Conservation (phyloP, 108 stramenopile genomes). For the Aureococcus anophagefferens region DNA sequence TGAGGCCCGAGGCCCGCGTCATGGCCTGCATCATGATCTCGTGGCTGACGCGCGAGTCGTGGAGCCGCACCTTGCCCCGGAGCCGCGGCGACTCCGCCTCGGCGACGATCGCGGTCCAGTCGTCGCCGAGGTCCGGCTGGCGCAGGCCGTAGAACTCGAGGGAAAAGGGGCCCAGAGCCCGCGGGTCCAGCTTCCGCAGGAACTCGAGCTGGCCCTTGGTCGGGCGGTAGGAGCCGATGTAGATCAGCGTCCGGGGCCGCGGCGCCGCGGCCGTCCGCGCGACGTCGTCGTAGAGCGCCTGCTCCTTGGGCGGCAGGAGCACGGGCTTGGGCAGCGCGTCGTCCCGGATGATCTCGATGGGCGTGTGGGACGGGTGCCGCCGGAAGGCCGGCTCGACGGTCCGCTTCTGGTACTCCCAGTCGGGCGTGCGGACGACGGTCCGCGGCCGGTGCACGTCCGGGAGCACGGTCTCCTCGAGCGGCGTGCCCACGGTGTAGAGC, state of each 20-base stretch:
- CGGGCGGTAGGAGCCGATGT: neutral
- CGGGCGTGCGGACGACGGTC: too few species aligned
- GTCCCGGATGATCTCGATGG: neutral
- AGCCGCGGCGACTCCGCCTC: neutral
- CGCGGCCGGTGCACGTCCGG: too few species aligned
- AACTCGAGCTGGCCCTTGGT: neutral
- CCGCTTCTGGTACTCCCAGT: too few species aligned
- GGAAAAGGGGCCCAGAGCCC: neutral
- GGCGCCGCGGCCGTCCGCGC: neutral
- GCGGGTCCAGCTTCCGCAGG: neutral
- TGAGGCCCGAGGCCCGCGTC: neutral
- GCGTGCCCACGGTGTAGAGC: neutral
- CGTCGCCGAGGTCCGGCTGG: neutral
- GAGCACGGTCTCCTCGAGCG: neutral
- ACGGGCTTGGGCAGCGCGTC: neutral
- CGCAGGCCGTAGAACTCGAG: neutral
- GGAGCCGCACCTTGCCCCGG: neutral
- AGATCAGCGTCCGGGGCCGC: neutral
- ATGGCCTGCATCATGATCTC: neutral
- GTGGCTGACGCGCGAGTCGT: neutral
- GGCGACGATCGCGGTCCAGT: too few species aligned
- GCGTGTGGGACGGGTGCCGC: neutral
- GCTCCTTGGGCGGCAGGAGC: neutral
- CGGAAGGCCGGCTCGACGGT: too few species aligned
- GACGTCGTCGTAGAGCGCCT: neutral